Base-by-base conservation (phyloP, 176 grass and related monocot species). In the Oryza punctata region DNA sequence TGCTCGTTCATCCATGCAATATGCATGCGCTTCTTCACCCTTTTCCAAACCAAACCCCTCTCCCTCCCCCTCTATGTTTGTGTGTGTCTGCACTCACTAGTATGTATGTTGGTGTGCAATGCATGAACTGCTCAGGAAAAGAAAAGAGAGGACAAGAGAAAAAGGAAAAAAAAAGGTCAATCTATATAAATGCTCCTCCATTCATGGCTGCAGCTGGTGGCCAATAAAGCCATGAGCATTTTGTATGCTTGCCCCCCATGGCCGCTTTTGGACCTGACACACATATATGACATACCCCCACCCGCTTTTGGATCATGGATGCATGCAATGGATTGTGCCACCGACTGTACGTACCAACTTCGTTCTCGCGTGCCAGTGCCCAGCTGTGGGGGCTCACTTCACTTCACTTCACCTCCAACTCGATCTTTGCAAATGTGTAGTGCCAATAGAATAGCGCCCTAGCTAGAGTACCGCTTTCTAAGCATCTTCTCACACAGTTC, bases 161-260 rank as follows among this genome's bases (percentile, higher is more conserved):
- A 33, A 29, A 68, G 28, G n/a, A 12, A 18, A 1, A 5, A 21
- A 45, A 3, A 63, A 3, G n/a, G 35, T 1, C 35, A 7, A 8
- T 37, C 0, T 0, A 7, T 44, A 2, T 50, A 15, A 47, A 64
- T 41, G 18, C 69, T 73, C 68, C 67, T 73, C 68, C 57, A 35
- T 63, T n/a, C 52, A 57, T 57, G 52, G 52, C 6, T 21, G 52
- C 52, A 57, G 47, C n/a, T n/a, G n/a, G 44, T 46, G 14, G 32
- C 27, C 49, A 35, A 10, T 69, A 77, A 82, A 82, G 85, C 41
- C 72, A 64, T n/a, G 72, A 26, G 72, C 79, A 87, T 87, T 87
- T 87, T 82, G 71, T 87, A 69, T 67, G 41, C 19, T 63, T 76
- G 85, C 69, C 29, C 43, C 43, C 77, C 65, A 78, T 69, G 63